Evolutionary conservation across 495 filamentous ascomycete genomes (phyloP).

Genomic region (Echria macrotheca): DNA sequence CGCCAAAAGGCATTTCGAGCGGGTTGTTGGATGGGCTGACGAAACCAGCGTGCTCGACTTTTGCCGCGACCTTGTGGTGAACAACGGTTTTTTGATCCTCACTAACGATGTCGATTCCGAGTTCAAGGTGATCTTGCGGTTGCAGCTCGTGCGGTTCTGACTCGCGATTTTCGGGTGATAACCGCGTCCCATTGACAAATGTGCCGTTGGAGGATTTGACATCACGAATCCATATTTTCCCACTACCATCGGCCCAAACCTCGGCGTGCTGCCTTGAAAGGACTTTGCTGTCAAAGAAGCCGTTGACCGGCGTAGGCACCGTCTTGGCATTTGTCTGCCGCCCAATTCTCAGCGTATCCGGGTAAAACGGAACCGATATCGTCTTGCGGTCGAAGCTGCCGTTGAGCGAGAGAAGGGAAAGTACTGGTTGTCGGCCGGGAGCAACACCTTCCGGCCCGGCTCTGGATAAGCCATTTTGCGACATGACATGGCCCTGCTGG

Average conservation of each 20-base stretch:
- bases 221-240: conserved; percentile 93
- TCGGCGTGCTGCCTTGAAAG: conserved; percentile 94
- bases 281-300: conserved; percentile 97
- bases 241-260: conserved; percentile 83
- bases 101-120: conserved; percentile 96
- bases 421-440: conserved; percentile 61
- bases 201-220: conserved; percentile 98
- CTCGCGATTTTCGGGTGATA: conserved; percentile 89
- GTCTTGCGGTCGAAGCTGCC: conserved; percentile 95
- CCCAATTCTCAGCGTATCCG: conserved; percentile 85
- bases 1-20: conserved; percentile 83
- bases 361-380: conserved; percentile 82
- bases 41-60: conserved; percentile 89
- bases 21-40: conserved; percentile 62
- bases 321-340: conserved; percentile 97
- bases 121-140: conserved; percentile 80
- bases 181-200: conserved; percentile 86
- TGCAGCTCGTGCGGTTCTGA: conserved; percentile 90
- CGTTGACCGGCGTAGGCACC: conserved; percentile 79
- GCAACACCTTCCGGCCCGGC: conserved; percentile 48
- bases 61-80: conserved; percentile 94
- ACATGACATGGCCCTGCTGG: conserved; percentile 31
- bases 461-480: conserved; percentile 40
- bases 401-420: conserved; percentile 81
- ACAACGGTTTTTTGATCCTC: conserved; percentile 98